Evolutionary conservation across 179 eudicot genomes (phyloP), one percentile per base, ranked within the genome.

Genomic region (Silene coronaria): DNA sequence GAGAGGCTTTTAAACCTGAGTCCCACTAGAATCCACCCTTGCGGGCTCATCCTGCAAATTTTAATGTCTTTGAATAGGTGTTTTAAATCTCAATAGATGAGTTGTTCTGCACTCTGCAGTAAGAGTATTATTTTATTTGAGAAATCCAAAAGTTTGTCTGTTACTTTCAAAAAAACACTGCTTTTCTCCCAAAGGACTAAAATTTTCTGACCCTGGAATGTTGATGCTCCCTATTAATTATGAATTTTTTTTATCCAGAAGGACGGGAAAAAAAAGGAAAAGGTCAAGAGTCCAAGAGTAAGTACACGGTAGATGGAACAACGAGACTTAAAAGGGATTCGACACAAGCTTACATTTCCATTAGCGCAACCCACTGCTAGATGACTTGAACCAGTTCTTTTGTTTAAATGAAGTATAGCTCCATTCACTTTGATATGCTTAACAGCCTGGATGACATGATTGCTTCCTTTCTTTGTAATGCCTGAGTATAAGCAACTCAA

Each of bases 361-460:
- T 88, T 87, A 69, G 89, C 97, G 70, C 96, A 85, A 3, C 99
- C 99, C 77, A 93, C 89, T 26, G 93, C 97, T 78, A 95, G 82
- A 79, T 83, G 89, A 73, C 80, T 86, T 67, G 85, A 76, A 80
- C 77, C 78, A 72, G 78, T 72, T 67, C 84, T 79, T 53, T 84
- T 19, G 66, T 72, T 79, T 59, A 95, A 66, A 23, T 86, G 89
- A 69, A 88, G 86, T 42, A 88, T 89, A 79, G 91, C 81, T 78
- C 95, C 91, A 70, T 84, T 87, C 80, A 95, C 97, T 75, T 87
- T 91, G 75, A 91, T 73, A 36, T 82, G 64, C 71, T 89, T 91
- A 78, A 88, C 80, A 80, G 83, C 83, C 48, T 86, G 91, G 74
- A 93, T 80, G 67, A 84, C 81, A 73, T 89, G 87, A 76, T 85